Evolutionary conservation across 257 asterid species (phyloP), one percentile per base, ranked within the genome.

Genomic region (Paraleonurus japonicus): DNA sequence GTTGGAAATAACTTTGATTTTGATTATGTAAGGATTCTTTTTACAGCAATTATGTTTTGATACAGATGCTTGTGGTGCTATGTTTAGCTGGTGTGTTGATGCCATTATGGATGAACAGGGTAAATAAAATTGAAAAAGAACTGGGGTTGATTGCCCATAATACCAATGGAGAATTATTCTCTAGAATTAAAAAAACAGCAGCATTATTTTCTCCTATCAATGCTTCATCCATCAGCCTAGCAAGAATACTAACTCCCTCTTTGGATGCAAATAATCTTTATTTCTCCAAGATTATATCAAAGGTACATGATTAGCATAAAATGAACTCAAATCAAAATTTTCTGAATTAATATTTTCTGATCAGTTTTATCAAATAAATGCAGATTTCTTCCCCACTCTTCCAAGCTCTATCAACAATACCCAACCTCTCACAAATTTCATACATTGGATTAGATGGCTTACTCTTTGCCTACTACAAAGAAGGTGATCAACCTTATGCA

Each of bases 371-470:
- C 15, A 26, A 70, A 41, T 27, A 39, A 10, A 24, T 73, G 76
- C 69, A 82, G 90, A 84, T 81, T 68, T 87, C 78, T 16, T 65
- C 81, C 23, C 20, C 70, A 3, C 60, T 89, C 26, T 85, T 82
- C 75, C 76, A 66, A 73, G 87, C 87, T n/a, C 30, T 78, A 24
- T 81, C 85, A 17, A 83, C 85, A 28, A 72, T 84, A 32, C 90
- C 87, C 12, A 28, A 78, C 72, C 51, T 82, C 3, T 73, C 83
- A 15, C 86, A 89, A 72, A 63, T 85, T 67, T 85, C 92, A 7
- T 87, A 79, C 76, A 76, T 82, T 23, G 72, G 85, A 16, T 61
- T 76, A 55, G 80, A 85, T 20, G 96, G 92, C 28, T 69, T 84
- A 15, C 63, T 85, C 67, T 82, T 89, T 72, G 77, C 86, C 0